Conservation (phyloP, 768 basidiomycete species). For the Trametes coccinea region DNA sequence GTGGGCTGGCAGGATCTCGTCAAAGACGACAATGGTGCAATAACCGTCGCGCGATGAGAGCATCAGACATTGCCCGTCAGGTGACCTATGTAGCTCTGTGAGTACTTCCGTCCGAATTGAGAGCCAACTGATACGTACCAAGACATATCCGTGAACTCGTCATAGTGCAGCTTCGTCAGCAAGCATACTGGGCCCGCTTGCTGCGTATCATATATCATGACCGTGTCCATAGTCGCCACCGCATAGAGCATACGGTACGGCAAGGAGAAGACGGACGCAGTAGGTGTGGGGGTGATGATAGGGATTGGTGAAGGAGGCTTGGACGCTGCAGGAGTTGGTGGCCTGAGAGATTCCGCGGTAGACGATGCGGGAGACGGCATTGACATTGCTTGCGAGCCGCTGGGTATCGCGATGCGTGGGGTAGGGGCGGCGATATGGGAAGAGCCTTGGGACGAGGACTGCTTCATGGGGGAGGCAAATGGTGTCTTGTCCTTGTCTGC, state of each 20-base stretch:
- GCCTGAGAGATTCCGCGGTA: conserved; percentile 46
- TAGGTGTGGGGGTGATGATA: conserved; percentile 32
- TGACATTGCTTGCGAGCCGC: conserved; percentile 26
- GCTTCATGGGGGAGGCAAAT: conserved; percentile 17
- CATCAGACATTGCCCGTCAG: conserved; percentile 91
- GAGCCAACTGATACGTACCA: conserved; percentile 58
- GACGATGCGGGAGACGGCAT: conserved; percentile 58
- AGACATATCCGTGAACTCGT: conserved; percentile 94
- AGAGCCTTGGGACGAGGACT: conserved; percentile 21
- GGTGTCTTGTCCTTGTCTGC: conserved; percentile 14
- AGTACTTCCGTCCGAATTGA: too few relatives aligned
- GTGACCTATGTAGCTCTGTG: conserved; percentile 62
- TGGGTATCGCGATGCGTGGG: conserved; percentile 41
- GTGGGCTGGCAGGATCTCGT: conserved; percentile 87
- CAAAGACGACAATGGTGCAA: conserved; percentile 92
- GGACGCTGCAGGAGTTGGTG: conserved; percentile 62
- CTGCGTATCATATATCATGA: conserved; percentile 95
- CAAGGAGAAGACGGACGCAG: conserved; percentile 78
- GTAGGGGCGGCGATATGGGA: conserved; percentile 46
- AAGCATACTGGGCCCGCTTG: conserved; percentile 90
- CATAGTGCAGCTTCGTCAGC: conserved; percentile 93
- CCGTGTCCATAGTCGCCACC: conserved; percentile 94
- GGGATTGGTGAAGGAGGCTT: conserved; percentile 53
- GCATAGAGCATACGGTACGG: conserved; percentile 95
- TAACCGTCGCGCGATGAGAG: conserved; percentile 95